A percentile compares a stretch with the other conserved stretches of the same genome.
Evolutionary conservation across 139 green algal genomes (phyloP).

Genomic region (Edaphochlamys debaryana): DNA sequence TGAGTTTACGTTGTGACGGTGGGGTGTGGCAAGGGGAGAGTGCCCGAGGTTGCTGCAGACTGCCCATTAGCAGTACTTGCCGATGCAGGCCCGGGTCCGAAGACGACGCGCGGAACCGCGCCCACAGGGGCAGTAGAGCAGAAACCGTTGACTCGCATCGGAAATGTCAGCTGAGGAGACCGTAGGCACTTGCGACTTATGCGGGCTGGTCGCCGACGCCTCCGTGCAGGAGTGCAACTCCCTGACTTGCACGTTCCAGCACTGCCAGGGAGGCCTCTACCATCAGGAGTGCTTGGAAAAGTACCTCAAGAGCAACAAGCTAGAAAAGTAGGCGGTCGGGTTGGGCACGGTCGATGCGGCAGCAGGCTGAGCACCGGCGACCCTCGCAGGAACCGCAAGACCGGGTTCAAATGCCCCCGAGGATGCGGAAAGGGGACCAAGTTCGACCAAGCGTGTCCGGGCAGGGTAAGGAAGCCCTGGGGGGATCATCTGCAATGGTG

Average conservation of each 20-base stretch:
- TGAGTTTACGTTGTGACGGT: too few species aligned
- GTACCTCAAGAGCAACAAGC: conserved; percentile 74
- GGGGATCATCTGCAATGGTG: too few species aligned
- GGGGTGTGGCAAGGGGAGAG: too few species aligned
- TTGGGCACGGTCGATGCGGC: too few species aligned
- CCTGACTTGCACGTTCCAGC: conserved; percentile 82
- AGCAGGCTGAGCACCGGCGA: too few species aligned
- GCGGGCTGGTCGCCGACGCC: conserved; percentile 70
- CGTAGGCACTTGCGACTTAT: conserved; percentile 81
- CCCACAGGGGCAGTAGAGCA: too few species aligned
- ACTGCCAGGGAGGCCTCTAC: conserved; percentile 77
- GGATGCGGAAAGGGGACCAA: conserved; percentile 80
- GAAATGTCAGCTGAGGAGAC: too few species aligned
- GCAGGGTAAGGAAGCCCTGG: conserved; percentile 75
- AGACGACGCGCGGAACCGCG: too few species aligned
- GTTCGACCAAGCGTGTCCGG: conserved; percentile 73
- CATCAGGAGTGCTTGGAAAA: conserved; percentile 92
- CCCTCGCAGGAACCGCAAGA: conserved; percentile 82
- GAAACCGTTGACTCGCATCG: too few species aligned
- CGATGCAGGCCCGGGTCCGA: too few species aligned
- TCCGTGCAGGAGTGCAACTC: conserved; percentile 79
- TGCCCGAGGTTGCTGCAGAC: too few species aligned
- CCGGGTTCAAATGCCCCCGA: conserved; percentile 89
- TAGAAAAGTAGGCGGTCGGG: conserved; percentile 72
- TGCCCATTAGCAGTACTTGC: too few species aligned